Evolutionary conservation across 2,329 filamentous ascomycete species (phyloP).

Genomic region (Apiospora arundinis): DNA sequence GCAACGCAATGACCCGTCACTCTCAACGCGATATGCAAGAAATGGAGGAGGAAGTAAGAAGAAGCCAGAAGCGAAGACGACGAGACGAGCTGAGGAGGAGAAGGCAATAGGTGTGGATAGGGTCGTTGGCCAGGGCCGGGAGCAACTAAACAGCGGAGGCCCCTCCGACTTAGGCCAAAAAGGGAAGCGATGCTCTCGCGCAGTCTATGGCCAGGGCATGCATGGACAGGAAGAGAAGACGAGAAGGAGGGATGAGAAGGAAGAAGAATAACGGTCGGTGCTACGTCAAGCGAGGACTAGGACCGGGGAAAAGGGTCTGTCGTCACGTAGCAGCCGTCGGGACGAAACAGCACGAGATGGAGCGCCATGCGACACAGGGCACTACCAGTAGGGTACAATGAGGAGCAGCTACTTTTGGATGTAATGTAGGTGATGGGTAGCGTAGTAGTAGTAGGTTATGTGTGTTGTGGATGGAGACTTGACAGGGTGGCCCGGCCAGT

Average conservation of each 20-base stretch:
- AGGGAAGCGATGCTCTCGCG: slow-evolving; percentile 9
- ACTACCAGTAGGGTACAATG: slow-evolving; percentile 7
- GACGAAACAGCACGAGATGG: slow-evolving; percentile 17
- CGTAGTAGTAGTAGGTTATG: not conserved
- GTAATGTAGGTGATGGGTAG: not conserved
- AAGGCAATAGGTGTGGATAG: not conserved
- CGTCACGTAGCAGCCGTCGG: slow-evolving; percentile 20
- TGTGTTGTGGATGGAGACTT: slow-evolving; percentile 1
- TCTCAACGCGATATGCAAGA: not conserved
- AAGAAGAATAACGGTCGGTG: not conserved
- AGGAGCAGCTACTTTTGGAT: not conserved
- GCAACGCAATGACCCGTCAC: slow-evolving; percentile 22
- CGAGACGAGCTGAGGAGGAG: not conserved
- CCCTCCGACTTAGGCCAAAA: slow-evolving; percentile 13
- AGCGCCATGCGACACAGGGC: slow-evolving; percentile 15
- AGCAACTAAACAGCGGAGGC: slow-evolving; percentile 9
- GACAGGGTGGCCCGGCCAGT: slow-evolving; percentile 1
- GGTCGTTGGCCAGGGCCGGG: not conserved
- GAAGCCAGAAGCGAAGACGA: not conserved
- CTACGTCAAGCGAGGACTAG: slow-evolving; percentile 12
- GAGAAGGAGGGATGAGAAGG: not conserved
- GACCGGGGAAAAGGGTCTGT: slow-evolving; percentile 16
- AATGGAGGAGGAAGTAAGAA: not conserved
- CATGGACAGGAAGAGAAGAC: not conserved
- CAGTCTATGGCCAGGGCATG: not conserved